Conservation (phyloP, 352 stramenopile species). For the Pythium volutum region DNA sequence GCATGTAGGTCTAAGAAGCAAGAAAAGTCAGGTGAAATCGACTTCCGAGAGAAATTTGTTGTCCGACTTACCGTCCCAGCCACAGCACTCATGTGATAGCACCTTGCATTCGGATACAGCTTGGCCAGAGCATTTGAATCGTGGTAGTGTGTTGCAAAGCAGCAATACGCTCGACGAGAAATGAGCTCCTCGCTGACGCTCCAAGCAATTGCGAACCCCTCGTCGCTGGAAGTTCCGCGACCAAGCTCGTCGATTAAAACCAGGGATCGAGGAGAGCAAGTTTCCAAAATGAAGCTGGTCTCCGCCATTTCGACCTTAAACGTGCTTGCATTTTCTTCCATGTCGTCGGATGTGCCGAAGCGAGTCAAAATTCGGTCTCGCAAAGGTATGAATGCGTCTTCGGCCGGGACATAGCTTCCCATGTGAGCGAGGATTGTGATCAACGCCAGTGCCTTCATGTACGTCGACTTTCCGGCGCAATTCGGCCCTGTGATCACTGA, state of each 20-base stretch:
- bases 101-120: conserved; percentile 61
- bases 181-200: conserved; percentile 85
- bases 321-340: conserved; percentile 92
- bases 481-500: conserved; percentile 91
- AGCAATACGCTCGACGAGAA: conserved; percentile 59
- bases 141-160: conserved; percentile 92
- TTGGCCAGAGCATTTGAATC: conserved; percentile 59
- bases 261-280: conserved; percentile 60
- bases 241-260: conserved; percentile 92
- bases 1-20: conserved; percentile 37
- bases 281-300: conserved; percentile 82
- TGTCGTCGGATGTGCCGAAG: conserved; percentile 91
- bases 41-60: neutral
- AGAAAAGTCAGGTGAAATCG: neutral
- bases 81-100: conserved; percentile 64
- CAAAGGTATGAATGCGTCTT: conserved; percentile 76
- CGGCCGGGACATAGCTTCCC: conserved; percentile 88
- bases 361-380: conserved; percentile 88
- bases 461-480: conserved; percentile 91
- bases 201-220: conserved; percentile 89
- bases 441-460: conserved; percentile 76
- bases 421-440: conserved; percentile 92
- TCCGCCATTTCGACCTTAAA: conserved; percentile 93
- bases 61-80: conserved; percentile 36
- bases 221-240: conserved; percentile 85